phyloP scores from a whole-genome alignment of 345 rosid species.

The Lumnitzera racemosa region DNA sequence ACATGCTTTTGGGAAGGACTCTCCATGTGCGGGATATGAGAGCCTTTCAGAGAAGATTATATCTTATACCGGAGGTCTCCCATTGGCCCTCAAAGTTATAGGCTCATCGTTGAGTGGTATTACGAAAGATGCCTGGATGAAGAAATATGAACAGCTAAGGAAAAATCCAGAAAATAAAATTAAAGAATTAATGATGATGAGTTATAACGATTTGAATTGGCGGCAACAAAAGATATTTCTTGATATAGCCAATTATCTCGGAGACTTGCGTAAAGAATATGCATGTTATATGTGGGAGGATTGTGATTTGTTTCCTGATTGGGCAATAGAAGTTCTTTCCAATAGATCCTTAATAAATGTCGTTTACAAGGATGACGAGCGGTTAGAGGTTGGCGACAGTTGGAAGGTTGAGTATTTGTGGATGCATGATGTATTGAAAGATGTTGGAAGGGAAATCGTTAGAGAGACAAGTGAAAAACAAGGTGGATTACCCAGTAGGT shows the following conservation, averaged over 20 bases:
- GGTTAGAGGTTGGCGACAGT: no score
- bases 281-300: not conserved
- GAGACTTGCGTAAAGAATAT: not conserved
- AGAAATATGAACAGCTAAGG: not conserved
- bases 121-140: not conserved
- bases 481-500: no score
- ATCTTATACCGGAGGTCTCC: no score
- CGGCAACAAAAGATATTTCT: not conserved
- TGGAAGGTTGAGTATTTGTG: not conserved
- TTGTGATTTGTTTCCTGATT: not conserved
- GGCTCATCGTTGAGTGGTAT: not conserved
- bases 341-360: not conserved
- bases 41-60: no score
- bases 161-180: not conserved
- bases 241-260: not conserved
- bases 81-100: no score
- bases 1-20: no score
- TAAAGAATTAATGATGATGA: not conserved
- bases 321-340: not conserved
- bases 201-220: not conserved
- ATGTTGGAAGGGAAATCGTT: no score
- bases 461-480: not conserved
- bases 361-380: no score
- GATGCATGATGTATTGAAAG: not conserved
- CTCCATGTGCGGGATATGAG: no score